A percentile compares a stretch with the other conserved stretches of the same genome.
These are phyloP conservation scores for Plasmodium malariae DNA, from an alignment of 169 alveolate genomes.

Conservation along the genomic window DNA sequence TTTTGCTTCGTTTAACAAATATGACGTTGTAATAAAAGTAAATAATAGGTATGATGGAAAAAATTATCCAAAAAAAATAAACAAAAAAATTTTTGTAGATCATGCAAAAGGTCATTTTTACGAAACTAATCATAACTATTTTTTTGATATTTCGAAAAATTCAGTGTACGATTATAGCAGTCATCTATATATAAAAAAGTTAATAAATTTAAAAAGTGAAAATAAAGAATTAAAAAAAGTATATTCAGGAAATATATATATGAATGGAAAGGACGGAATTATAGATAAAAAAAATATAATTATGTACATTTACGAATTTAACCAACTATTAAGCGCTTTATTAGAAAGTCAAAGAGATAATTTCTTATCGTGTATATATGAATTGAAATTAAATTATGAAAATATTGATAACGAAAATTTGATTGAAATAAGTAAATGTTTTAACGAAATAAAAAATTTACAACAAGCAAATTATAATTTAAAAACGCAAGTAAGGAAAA, in stretches of 20 bases:
- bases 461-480: slow-evolving; percentile 46
- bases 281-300: slow-evolving; percentile 51
- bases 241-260: slow-evolving; percentile 29
- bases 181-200: slow-evolving; percentile 39
- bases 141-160: slow-evolving; percentile 53
- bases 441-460: slow-evolving; percentile 20
- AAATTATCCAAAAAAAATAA: not conserved
- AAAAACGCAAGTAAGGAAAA: slow-evolving; percentile 27
- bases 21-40: not conserved
- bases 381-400: slow-evolving; percentile 51
- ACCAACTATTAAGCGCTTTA: slow-evolving; percentile 55
- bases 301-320: slow-evolving; percentile 58
- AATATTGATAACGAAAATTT: slow-evolving; percentile 22
- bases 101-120: slow-evolving; percentile 61
- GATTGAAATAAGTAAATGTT: slow-evolving; percentile 28
- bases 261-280: slow-evolving; percentile 24
- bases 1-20: not conserved
- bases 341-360: slow-evolving; percentile 62
- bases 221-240: slow-evolving; percentile 39
- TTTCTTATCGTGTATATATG: slow-evolving; percentile 44
- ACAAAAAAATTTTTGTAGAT: slow-evolving; percentile 19
- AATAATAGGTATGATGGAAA: not conserved
- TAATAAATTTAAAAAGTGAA: slow-evolving; percentile 62
- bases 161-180: slow-evolving; percentile 69
- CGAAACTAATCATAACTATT: slow-evolving; percentile 48